phyloP scores from a whole-genome alignment of 1,139 yeast genomes.

The Scheffersomyces illinoinensis region DNA sequence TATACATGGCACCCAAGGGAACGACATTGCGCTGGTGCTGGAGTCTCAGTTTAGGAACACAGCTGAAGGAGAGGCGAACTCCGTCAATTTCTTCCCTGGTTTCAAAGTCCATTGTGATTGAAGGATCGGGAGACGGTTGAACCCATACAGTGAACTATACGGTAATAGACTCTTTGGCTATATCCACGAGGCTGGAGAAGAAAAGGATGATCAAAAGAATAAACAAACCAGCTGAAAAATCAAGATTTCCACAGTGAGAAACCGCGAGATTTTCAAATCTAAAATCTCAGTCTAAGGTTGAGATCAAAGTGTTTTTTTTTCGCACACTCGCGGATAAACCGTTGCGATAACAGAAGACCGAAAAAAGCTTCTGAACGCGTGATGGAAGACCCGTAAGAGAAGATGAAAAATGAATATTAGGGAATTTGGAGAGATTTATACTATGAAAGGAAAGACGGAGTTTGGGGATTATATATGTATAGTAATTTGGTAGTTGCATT shows the following conservation, averaged over 20 bases:
- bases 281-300: slow-evolving; percentile 3
- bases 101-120: slow-evolving; percentile 63
- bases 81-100: slow-evolving; percentile 87
- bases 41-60: slow-evolving; percentile 62
- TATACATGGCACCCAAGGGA: slow-evolving; percentile 65
- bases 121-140: not conserved
- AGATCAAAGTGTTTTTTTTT: not conserved
- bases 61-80: slow-evolving; percentile 88
- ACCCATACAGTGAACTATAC: not conserved
- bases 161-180: not conserved
- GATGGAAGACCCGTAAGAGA: not conserved
- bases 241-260: not conserved
- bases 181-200: not conserved
- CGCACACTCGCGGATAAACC: not conserved
- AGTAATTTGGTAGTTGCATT: not conserved
- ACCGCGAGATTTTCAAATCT: not conserved
- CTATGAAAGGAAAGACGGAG: not conserved
- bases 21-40: slow-evolving; percentile 60
- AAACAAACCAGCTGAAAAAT: not conserved
- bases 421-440: not conserved
- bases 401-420: not conserved
- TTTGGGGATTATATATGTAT: not conserved
- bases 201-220: not conserved
- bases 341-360: not conserved
- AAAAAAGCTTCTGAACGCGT: not conserved